phyloP scores from a whole-genome alignment of 2,329 filamentous ascomycete species.

The Xylariaceae sp. region DNA sequence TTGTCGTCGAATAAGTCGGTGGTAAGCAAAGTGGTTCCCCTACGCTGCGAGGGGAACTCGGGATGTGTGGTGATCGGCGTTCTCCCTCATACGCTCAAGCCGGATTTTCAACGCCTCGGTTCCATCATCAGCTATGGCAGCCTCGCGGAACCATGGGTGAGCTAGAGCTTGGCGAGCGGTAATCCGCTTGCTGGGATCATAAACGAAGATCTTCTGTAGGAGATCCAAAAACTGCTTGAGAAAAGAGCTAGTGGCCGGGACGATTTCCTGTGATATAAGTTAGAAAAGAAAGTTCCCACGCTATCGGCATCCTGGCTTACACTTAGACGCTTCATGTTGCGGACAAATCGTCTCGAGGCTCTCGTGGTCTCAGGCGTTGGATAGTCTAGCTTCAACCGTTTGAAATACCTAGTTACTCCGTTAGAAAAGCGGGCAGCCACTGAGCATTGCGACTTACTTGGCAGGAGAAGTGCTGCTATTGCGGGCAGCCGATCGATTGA shows the following conservation, averaged over 20 bases:
- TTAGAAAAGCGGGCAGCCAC: conserved; percentile 26
- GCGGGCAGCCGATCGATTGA: conserved; percentile 52
- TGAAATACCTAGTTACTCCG: conserved; percentile 53
- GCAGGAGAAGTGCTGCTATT: conserved; percentile 56
- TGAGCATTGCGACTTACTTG: conserved; percentile 47
- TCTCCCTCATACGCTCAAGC: conserved; percentile 45
- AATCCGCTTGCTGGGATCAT: conserved; percentile 60
- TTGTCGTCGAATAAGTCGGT: conserved; percentile 16
- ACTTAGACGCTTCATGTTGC: conserved; percentile 64
- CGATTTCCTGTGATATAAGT: conserved; percentile 52
- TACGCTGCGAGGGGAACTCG: conserved; percentile 23
- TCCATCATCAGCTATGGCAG: conserved; percentile 58
- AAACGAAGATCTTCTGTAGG: conserved; percentile 61
- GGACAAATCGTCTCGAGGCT: conserved; percentile 61
- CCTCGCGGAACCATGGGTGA: conserved; percentile 64
- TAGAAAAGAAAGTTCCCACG: conserved; percentile 16
- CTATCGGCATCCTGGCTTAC: conserved; percentile 39
- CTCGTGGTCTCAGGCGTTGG: conserved; percentile 58
- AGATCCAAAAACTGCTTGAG: conserved; percentile 59
- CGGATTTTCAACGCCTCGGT: conserved; percentile 63
- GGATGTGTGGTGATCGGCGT: conserved; percentile 31
- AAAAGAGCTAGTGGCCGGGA: conserved; percentile 55
- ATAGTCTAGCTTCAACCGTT: conserved; percentile 60
- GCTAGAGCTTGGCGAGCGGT: conserved; percentile 61
- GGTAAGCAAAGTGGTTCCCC: conserved; percentile 14